phyloP scores from a whole-genome alignment of 225 moss, liverwort and hornwort genomes.

The Pleurozium schreberi region DNA sequence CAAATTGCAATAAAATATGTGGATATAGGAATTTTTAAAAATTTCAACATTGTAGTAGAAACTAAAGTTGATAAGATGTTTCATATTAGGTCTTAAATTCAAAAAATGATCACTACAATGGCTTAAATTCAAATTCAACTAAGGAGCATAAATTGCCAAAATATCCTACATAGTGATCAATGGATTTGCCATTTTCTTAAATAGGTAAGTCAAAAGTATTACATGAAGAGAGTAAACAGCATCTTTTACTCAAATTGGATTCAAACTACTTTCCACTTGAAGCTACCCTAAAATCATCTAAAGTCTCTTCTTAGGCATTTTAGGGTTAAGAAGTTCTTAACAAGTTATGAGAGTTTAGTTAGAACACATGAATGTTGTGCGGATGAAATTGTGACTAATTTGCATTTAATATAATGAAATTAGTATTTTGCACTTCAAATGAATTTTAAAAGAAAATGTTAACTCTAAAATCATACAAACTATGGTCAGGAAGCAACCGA shows the following conservation, averaged over 20 bases:
- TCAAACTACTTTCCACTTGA: too few relatives aligned
- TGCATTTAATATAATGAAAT: neutral
- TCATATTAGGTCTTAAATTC: rapidly evolving
- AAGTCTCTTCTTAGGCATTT: neutral
- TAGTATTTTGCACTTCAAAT: neutral
- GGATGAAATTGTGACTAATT: neutral
- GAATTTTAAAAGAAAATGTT: neutral
- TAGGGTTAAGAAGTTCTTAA: too few relatives aligned
- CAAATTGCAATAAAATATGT: neutral
- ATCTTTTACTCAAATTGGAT: neutral
- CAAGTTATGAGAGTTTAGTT: neutral
- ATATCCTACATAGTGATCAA: rapidly evolving
- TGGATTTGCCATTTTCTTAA: too few relatives aligned
- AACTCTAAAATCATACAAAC: neutral
- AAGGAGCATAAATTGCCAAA: neutral
- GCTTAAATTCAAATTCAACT: neutral
- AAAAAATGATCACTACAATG: too few relatives aligned
- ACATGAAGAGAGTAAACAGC: neutral
- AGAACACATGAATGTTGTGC: too few relatives aligned
- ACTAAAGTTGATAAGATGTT: neutral
- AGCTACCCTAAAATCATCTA: neutral
- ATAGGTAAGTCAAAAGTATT: neutral
- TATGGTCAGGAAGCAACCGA: neutral
- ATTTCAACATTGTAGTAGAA: neutral
- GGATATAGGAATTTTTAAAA: neutral